These are phyloP conservation scores for Xylaria sp. DNA, from an alignment of 2,329 filamentous ascomycete species.

Conservation along the genomic window DNA sequence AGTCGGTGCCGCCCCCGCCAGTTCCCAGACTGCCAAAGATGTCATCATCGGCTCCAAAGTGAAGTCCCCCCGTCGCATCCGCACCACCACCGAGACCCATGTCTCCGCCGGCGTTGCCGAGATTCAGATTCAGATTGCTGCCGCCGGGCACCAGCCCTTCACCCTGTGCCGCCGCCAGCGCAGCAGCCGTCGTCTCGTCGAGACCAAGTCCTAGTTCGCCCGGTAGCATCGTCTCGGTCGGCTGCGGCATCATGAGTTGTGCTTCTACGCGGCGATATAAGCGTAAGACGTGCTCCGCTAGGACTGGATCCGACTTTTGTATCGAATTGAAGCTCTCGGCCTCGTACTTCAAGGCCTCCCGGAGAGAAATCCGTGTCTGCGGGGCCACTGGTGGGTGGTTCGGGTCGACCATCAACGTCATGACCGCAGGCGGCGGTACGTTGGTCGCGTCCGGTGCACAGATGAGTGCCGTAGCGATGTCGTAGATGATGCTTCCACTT, in stretches of 20 bases:
- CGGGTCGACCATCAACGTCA: conserved; percentile 33
- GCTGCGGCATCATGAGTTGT: conserved; percentile 47
- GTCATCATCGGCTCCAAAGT: conserved; percentile 39
- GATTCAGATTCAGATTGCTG: conserved; percentile 34
- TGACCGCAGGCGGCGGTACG: conserved; percentile 33
- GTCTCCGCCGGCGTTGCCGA: conserved; percentile 34
- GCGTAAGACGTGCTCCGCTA: conserved; percentile 58
- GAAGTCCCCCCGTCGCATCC: conserved; percentile 36
- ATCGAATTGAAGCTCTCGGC: conserved; percentile 53
- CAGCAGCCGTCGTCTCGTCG: conserved; percentile 34
- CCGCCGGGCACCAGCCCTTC: conserved; percentile 36
- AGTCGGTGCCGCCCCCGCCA: conserved; percentile 22
- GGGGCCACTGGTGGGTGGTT: conserved; percentile 33
- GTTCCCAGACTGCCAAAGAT: conserved; percentile 37
- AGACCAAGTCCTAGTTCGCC: conserved; percentile 39
- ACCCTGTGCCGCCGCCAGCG: conserved; percentile 39
- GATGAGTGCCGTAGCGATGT: conserved; percentile 63
- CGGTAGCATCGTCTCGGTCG: conserved; percentile 39
- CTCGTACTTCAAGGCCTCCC: conserved; percentile 53
- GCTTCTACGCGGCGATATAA: conserved; percentile 60
- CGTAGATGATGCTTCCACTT: conserved; percentile 58
- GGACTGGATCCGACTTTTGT: conserved; percentile 49
- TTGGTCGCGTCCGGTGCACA: conserved; percentile 59
- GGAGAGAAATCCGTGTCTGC: conserved; percentile 51
- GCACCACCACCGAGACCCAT: conserved; percentile 29